Conservation (phyloP, 352 stramenopile genomes). For the Globisporangium recalcitrans region DNA sequence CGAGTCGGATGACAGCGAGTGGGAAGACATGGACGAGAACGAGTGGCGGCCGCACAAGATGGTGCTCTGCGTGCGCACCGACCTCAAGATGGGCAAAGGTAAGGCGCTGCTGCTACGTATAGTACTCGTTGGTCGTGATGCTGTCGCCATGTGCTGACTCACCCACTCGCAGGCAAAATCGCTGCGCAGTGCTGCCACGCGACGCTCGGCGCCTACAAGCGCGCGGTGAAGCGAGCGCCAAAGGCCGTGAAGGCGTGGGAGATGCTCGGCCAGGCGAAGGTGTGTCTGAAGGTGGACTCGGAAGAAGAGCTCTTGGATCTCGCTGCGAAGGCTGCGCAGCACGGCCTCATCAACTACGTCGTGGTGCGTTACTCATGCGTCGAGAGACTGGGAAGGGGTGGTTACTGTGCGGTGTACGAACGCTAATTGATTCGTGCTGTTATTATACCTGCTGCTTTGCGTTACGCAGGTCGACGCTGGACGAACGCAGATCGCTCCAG, state of each 20-base stretch:
- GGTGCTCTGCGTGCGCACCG: slow-evolving; percentile 93
- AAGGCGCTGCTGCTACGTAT: slow-evolving; percentile 45
- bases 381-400: neutral
- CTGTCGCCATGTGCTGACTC: slow-evolving; percentile 14
- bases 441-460: neutral
- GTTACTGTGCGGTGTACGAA: neutral
- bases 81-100: slow-evolving; percentile 96
- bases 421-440: neutral
- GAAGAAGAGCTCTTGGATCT: slow-evolving; percentile 78
- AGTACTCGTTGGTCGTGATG: slow-evolving; percentile 24
- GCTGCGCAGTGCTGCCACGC: slow-evolving; percentile 87
- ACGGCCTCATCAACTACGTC: slow-evolving; percentile 73
- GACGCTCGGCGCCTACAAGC: slow-evolving; percentile 93
- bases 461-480: slow-evolving; percentile 50
- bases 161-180: slow-evolving; percentile 71
- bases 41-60: slow-evolving; percentile 86
- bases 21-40: slow-evolving; percentile 54
- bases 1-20: slow-evolving; percentile 52
- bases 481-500: slow-evolving; percentile 79
- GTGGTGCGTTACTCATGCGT: slow-evolving; percentile 39
- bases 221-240: slow-evolving; percentile 73
- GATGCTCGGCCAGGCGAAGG: slow-evolving; percentile 81
- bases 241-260: slow-evolving; percentile 71
- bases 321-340: slow-evolving; percentile 53
- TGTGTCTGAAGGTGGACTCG: slow-evolving; percentile 82